A percentile compares a stretch with the other conserved stretches of the same genome.
Conservation (phyloP, 495 filamentous ascomycete genomes). For the Aspergillus campestris region DNA sequence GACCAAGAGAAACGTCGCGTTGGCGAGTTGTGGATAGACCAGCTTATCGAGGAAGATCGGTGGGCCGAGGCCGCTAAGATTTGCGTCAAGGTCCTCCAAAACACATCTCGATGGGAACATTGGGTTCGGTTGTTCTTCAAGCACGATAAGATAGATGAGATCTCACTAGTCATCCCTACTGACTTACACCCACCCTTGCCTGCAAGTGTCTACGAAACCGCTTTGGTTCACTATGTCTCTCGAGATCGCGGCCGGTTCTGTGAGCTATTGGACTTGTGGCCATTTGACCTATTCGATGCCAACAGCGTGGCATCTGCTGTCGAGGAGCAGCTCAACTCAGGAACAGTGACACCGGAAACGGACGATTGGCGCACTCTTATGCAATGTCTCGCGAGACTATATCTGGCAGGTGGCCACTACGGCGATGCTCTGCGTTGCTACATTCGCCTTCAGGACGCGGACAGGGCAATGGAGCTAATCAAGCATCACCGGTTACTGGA, state of each 20-base stretch:
- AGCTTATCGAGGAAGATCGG: conserved; percentile 60
- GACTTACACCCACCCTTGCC: conserved; percentile 71
- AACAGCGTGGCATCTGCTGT: conserved; percentile 59
- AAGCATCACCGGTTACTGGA: conserved; percentile 76
- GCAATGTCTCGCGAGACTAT: conserved; percentile 73
- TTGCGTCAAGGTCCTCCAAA: conserved; percentile 71
- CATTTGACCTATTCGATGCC: conserved; percentile 74
- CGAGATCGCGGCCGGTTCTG: conserved; percentile 58
- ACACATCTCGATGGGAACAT: conserved; percentile 80
- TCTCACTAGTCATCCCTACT: conserved; percentile 72
- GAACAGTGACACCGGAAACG: conserved; percentile 60
- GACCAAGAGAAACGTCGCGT: conserved; percentile 88
- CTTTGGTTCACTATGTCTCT: conserved; percentile 77
- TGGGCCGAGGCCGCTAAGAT: conserved; percentile 72
- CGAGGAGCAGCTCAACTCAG: conserved; percentile 61
- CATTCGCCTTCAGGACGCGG: conserved; percentile 83
- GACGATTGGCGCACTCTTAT: conserved; percentile 80
- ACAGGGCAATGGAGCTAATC: conserved; percentile 78
- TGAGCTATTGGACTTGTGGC: conserved; percentile 77
- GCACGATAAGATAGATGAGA: conserved; percentile 77
- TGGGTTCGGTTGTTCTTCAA: conserved; percentile 89
- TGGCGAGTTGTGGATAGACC: conserved; percentile 86
- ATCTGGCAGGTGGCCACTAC: conserved; percentile 68
- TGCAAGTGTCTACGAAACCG: conserved; percentile 73
- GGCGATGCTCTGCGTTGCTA: conserved; percentile 80